These are phyloP conservation scores for Auricularia auricula-judae DNA, from an alignment of 768 basidiomycete genomes.

Conservation along the genomic window DNA sequence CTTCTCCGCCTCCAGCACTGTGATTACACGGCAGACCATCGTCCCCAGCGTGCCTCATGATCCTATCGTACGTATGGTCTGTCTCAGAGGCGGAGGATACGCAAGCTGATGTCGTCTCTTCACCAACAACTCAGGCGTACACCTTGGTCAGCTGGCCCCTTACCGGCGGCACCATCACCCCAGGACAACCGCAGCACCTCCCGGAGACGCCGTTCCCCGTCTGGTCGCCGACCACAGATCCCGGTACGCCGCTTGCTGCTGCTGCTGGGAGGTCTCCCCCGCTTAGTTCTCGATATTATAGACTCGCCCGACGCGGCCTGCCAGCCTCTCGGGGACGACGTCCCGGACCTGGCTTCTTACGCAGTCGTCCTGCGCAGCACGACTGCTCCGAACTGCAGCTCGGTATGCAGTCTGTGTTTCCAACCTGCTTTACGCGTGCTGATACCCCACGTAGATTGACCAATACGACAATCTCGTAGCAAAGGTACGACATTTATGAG, in stretches of 20 bases:
- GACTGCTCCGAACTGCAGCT: constrained; percentile 27
- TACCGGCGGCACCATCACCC: no score
- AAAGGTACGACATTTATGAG: constrained; percentile 36
- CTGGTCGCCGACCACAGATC: not conserved
- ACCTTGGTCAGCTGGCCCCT: not conserved
- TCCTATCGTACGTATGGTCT: not conserved
- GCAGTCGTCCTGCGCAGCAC: constrained; percentile 24
- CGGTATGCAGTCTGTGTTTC: constrained; percentile 22
- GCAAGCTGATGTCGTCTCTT: not conserved
- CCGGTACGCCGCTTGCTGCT: not conserved
- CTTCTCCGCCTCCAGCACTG: not conserved
- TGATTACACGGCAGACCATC: not conserved
- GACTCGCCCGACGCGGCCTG: constrained; percentile 20
- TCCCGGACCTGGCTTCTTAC: constrained; percentile 18
- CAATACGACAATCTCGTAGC: constrained; percentile 19
- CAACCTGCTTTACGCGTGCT: not conserved
- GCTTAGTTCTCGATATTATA: constrained; percentile 13
- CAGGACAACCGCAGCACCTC: no score
- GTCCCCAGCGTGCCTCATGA: not conserved
- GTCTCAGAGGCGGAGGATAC: not conserved
- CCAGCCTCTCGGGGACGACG: constrained; percentile 14
- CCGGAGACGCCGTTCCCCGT: no score
- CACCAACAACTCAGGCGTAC: not conserved
- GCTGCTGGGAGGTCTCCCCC: no score
- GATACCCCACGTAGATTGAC: not conserved